phyloP scores from a whole-genome alignment of 1,284 basidiomycete species.

The Ceratobasidium sp. region DNA sequence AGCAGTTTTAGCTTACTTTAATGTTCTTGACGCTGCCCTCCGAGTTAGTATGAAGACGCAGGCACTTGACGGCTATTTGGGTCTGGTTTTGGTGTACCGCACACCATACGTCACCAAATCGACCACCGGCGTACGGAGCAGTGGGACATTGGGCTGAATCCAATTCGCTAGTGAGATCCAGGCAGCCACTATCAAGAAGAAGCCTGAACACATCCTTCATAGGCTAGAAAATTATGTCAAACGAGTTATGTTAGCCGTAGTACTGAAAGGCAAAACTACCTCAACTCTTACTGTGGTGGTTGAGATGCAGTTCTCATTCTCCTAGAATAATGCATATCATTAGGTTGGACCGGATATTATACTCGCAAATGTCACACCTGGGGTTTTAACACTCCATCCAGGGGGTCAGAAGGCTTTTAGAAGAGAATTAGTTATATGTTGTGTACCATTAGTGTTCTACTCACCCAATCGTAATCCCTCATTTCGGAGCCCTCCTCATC shows the following conservation, averaged over 20 bases:
- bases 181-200: not conserved
- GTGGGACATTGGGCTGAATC: not conserved
- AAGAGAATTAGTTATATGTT: too few species aligned
- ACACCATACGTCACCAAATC: conserved; percentile 22
- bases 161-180: not conserved
- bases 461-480: not conserved
- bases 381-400: not conserved
- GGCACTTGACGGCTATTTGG: conserved; percentile 11
- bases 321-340: not conserved
- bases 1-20: too few species aligned
- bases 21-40: not conserved
- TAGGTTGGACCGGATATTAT: too few species aligned
- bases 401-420: too few species aligned
- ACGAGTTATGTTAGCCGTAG: too few species aligned
- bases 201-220: not conserved
- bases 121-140: not conserved
- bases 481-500: not conserved
- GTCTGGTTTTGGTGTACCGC: not conserved
- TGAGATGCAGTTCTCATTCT: not conserved
- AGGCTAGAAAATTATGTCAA: not conserved
- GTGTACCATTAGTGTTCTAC: not conserved
- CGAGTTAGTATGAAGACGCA: conserved; percentile 1
- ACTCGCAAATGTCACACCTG: not conserved
- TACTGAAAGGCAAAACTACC: not conserved
- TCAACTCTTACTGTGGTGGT: not conserved